phyloP scores from a whole-genome alignment of 331 rosid genomes.

The Phaseolus coccineus region DNA sequence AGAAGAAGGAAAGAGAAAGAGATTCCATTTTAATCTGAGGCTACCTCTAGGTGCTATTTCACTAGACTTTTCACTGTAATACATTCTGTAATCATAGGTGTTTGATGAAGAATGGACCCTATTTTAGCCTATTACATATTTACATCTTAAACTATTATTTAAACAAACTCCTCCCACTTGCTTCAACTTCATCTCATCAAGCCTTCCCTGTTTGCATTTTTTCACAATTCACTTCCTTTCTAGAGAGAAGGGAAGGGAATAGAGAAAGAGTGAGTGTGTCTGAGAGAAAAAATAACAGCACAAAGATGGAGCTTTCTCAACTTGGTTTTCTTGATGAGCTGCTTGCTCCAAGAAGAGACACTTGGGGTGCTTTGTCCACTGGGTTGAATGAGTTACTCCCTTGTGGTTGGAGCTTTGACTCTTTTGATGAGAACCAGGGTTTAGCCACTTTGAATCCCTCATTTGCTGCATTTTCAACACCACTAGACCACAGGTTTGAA shows the following conservation, averaged over 20 bases:
- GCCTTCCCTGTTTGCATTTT: constrained; percentile 25
- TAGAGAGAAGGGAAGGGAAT: constrained; percentile 35
- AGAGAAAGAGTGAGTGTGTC: constrained; percentile 29
- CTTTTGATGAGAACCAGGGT: constrained; percentile 65
- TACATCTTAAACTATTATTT: constrained; percentile 24
- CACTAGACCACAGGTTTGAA: constrained; percentile 64
- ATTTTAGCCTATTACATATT: not conserved
- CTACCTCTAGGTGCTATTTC: constrained; percentile 57
- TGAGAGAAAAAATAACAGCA: constrained; percentile 21
- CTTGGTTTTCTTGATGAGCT: constrained; percentile 88
- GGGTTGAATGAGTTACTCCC: constrained; percentile 69
- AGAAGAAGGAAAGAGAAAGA: constrained; percentile 58
- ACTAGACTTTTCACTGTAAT: constrained; percentile 54
- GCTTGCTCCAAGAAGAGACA: constrained; percentile 75
- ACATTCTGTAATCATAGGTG: constrained; percentile 52
- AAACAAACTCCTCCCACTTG: constrained; percentile 48
- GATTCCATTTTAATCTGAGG: constrained; percentile 77
- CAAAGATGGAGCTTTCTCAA: constrained; percentile 84
- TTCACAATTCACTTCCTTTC: constrained; percentile 35
- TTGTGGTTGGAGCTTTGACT: constrained; percentile 68
- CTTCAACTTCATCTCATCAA: constrained; percentile 49
- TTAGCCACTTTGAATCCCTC: constrained; percentile 58
- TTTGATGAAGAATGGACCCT: constrained; percentile 42
- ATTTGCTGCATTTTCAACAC: constrained; percentile 61
- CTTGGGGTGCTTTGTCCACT: constrained; percentile 59